Evolutionary conservation across 345 rosid genomes (phyloP).

Genomic region (Murraya paniculata): DNA sequence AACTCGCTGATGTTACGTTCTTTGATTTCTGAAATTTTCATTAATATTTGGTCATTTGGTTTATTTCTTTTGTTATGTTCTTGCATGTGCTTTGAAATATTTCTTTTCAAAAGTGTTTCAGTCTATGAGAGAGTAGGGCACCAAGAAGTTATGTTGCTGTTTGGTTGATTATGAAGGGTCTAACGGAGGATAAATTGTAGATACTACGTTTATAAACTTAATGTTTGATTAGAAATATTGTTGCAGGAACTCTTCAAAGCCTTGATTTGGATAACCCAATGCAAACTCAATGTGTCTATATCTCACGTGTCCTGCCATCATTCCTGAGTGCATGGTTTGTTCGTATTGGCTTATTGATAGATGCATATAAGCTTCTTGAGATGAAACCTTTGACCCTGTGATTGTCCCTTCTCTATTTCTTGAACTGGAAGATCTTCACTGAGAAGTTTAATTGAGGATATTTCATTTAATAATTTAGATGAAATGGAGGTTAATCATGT

Average conservation of each 20-base stretch:
- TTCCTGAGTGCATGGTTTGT: neutral
- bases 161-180: neutral
- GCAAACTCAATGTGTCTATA: neutral
- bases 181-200: neutral
- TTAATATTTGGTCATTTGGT: neutral
- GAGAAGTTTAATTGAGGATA: neutral
- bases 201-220: neutral
- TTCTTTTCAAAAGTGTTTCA: neutral
- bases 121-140: neutral
- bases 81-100: neutral
- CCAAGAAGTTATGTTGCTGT: neutral
- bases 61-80: neutral
- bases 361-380: neutral
- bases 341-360: neutral
- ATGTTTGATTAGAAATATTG: neutral
- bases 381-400: neutral
- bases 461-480: neutral
- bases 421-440: neutral
- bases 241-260: neutral
- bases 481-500: neutral
- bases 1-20: neutral
- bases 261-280: neutral
- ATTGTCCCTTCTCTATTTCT: neutral
- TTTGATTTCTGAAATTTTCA: slow-evolving; percentile 8
- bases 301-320: neutral